Base-by-base conservation (phyloP, 108 stramenopile genomes). In the Fistulifera solaris region DNA sequence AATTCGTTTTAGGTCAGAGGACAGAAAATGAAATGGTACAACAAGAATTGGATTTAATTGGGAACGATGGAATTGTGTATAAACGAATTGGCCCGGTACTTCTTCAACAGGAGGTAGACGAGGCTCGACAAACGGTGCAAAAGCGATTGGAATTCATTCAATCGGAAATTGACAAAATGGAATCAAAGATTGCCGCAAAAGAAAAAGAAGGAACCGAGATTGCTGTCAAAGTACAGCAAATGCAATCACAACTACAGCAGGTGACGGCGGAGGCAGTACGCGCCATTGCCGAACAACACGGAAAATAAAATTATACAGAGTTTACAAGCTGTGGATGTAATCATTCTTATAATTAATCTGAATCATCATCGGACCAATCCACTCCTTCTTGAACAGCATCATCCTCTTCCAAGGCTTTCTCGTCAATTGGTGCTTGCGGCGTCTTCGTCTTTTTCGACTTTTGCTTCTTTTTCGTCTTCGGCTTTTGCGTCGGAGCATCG, bases 81-180 rank as follows among this genome's bases (percentile, higher is more conserved):
- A 96, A 96, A 59, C 71, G 83, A 67, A 80, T 94, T 12, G 95
- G 95, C 11, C 95, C 95, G 10, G 85, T 94, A 13, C 63, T 96
- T n/a, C 72, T 96, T 16, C 80, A 78, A 59, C 83, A 93, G 45
- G 85, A 87, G 18, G 54, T 89, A 31, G 87, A 89, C n/a, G 95
- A 96, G 48, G 90, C 89, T 35, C 88, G 80, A 40, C 66, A 85
- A 14, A 93, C 87, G 4, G 86, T 96, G 6, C 52, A 48, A n/a
- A 91, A 93, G 61, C 68, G 93, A 25, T 59, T 94, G 31, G 84
- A 93, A 62, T 91, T 91, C 49, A 94, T 96, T 54, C 65, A 58
- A 10, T 72, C 73, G 1, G 89, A 94, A 66, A 77, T 70, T 26
- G 64, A 73, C 53, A 74, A 81, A 28, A 52, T 76, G 2, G 75